Conservation (phyloP, 2,329 filamentous ascomycete species). For the Sarocladium oryzae region DNA sequence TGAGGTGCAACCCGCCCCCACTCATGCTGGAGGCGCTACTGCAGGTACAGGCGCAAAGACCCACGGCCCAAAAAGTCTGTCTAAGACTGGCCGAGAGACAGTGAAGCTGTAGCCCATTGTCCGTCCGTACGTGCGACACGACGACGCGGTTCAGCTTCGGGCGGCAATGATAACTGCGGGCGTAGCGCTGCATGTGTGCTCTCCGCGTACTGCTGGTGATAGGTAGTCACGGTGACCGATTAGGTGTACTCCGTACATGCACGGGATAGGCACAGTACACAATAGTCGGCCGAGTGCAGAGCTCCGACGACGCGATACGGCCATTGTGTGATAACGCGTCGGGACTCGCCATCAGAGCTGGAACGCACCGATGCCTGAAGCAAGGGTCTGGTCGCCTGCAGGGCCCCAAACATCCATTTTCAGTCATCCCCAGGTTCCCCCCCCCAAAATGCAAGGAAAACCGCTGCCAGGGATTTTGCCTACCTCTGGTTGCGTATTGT, state of each 20-base stretch:
- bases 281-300: no score
- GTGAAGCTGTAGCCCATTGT: background rate
- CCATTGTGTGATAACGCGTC: constrained; percentile 1
- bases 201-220: no score
- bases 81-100: constrained; percentile 5
- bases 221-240: no score
- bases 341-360: background rate
- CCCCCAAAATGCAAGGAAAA: background rate
- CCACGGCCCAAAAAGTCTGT: constrained; percentile 1
- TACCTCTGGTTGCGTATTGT: background rate
- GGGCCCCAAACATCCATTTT: background rate
- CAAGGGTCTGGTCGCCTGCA: background rate
- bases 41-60: background rate
- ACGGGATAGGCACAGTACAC: no score
- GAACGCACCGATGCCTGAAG: background rate
- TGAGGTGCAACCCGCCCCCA: background rate
- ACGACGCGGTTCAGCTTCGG: background rate
- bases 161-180: background rate
- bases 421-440: no score
- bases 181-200: no score
- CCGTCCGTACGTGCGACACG: constrained; percentile 2
- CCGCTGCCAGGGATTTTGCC: background rate
- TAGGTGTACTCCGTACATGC: no score
- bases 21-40: background rate
- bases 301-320: no score